A percentile compares a stretch with the other conserved stretches of the same genome.
These are phyloP conservation scores for Zizania latifolia DNA, from an alignment of 176 grass and related monocot genomes.

Conservation along the genomic window DNA sequence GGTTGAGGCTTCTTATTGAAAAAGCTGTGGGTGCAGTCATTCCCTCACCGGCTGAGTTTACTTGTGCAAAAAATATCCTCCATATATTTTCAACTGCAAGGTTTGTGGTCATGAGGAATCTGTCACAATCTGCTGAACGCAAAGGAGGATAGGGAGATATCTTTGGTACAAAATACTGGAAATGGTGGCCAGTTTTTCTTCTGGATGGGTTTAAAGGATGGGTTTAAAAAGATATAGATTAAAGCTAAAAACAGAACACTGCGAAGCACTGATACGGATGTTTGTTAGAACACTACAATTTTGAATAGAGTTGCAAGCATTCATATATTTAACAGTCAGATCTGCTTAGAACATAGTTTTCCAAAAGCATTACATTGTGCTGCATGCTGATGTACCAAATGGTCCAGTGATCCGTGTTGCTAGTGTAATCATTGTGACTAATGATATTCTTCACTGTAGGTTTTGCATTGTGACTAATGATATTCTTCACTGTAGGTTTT, in stretches of 20 bases:
- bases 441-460: constrained; percentile 36
- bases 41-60: no score
- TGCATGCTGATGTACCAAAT: background rate
- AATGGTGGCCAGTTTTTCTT: background rate
- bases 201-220: background rate
- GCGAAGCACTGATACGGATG: background rate
- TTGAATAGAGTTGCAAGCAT: background rate
- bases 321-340: background rate
- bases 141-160: background rate
- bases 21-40: no score
- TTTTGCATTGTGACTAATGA: constrained; percentile 23
- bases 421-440: background rate
- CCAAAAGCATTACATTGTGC: background rate
- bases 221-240: no score
- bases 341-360: background rate
- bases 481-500: constrained; percentile 50
- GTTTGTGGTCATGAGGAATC: background rate
- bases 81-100: background rate
- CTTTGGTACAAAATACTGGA: background rate
- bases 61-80: no score
- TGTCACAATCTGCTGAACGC: background rate
- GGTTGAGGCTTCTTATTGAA: no score
- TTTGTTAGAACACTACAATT: background rate
- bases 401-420: background rate
- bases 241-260: background rate